phyloP scores from a whole-genome alignment of 345 rosid genomes.

The Geranium rotundifolium region DNA sequence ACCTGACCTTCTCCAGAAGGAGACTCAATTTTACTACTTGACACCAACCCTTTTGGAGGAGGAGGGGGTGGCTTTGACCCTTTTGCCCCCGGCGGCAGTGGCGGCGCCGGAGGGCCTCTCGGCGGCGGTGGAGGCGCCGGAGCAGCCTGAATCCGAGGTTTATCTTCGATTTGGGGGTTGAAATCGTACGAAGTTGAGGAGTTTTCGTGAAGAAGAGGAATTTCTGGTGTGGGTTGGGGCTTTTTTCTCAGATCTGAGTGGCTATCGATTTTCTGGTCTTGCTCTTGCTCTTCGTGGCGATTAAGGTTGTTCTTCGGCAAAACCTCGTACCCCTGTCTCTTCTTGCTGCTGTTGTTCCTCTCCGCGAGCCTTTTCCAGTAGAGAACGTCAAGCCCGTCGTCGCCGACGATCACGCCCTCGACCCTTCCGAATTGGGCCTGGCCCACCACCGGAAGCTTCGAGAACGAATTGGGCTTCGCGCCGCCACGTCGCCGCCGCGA shows the following conservation, averaged over 20 bases:
- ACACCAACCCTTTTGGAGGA: neutral
- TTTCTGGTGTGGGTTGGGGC: neutral
- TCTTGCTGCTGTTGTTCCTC: conserved; percentile 7
- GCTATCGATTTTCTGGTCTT: neutral
- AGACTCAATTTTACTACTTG: conserved; percentile 17
- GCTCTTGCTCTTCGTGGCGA: conserved; percentile 20
- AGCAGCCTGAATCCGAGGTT: neutral
- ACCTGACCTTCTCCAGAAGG: conserved; percentile 32
- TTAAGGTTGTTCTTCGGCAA: neutral
- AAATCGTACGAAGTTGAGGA: neutral
- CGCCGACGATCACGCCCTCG: conserved; percentile 56
- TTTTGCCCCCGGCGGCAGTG: neutral
- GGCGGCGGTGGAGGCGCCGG: neutral
- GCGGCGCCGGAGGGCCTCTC: neutral
- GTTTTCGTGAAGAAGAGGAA: neutral
- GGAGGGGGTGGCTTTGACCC: neutral
- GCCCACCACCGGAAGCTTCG: conserved; percentile 11
- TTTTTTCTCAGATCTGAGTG: conserved; percentile 8
- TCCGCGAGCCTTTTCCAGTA: conserved; percentile 63
- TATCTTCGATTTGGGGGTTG: neutral
- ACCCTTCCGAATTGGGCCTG: conserved; percentile 45
- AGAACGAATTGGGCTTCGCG: conserved; percentile 1
- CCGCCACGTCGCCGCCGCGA: conserved; percentile 22
- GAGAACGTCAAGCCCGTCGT: conserved; percentile 68
- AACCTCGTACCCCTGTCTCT: conserved; percentile 12